phyloP scores from a whole-genome alignment of 2,329 filamentous ascomycete genomes.

The Neurospora crassa region DNA sequence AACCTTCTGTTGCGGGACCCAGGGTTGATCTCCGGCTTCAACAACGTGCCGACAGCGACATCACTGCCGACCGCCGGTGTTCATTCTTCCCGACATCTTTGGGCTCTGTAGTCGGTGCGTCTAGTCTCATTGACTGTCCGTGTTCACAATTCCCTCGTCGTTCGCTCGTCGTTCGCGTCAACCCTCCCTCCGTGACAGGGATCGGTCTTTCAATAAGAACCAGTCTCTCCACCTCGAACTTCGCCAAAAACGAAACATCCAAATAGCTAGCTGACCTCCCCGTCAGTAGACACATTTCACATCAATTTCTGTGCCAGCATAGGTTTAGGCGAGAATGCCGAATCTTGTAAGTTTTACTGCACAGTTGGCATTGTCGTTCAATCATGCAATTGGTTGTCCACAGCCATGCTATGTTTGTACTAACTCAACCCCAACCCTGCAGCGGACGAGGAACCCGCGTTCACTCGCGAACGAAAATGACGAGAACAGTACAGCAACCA shows the following conservation, averaged over 20 bases:
- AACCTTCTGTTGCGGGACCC: neutral
- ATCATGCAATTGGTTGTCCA: neutral
- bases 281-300: neutral
- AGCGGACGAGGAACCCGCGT: slow-evolving; percentile 63
- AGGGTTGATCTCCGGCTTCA: neutral
- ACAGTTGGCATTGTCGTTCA: neutral
- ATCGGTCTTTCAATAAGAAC: neutral
- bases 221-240: neutral
- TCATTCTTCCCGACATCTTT: neutral
- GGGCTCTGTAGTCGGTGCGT: slow-evolving; percentile 2
- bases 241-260: neutral
- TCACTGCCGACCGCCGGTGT: neutral
- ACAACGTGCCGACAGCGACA: neutral
- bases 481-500: slow-evolving; percentile 58
- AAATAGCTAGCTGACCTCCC: neutral
- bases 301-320: neutral
- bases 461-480: slow-evolving; percentile 87
- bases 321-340: neutral
- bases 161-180: neutral
- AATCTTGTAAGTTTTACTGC: neutral
- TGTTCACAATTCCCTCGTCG: neutral
- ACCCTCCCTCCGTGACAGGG: neutral
- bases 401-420: neutral
- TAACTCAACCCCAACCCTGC: slow-evolving; percentile 23
- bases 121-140: neutral